phyloP scores from a whole-genome alignment of 495 filamentous ascomycete species.

The Monascus purpureus region DNA sequence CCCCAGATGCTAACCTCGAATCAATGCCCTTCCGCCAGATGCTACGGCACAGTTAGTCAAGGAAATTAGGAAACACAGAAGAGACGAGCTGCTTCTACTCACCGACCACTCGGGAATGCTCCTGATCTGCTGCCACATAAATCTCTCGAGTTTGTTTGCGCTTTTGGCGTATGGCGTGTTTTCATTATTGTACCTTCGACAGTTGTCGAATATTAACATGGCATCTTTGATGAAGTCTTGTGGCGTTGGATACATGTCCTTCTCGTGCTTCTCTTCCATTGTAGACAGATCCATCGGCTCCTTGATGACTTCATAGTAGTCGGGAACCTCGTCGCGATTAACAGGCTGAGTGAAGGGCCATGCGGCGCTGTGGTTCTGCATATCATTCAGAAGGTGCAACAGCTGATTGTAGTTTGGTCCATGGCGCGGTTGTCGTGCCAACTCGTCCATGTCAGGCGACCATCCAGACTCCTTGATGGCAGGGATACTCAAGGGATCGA shows the following conservation, averaged over 20 bases:
- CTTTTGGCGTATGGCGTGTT: constrained; percentile 90
- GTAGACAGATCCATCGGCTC: constrained; percentile 95
- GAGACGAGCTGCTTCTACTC: constrained; percentile 16
- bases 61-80: not conserved
- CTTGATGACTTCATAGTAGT: constrained; percentile 90
- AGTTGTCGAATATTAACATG: constrained; percentile 86
- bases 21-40: constrained; percentile 34
- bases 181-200: constrained; percentile 91
- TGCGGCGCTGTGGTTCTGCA: constrained; percentile 80
- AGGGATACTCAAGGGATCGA: constrained; percentile 69
- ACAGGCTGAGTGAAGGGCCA: constrained; percentile 96
- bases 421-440: constrained; percentile 91
- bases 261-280: constrained; percentile 92
- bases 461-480: constrained; percentile 84
- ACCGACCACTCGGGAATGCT: constrained; percentile 94
- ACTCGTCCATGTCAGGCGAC: constrained; percentile 94
- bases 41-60: constrained; percentile 16
- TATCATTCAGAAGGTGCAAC: constrained; percentile 80
- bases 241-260: constrained; percentile 77
- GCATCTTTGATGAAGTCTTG: constrained; percentile 93
- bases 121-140: constrained; percentile 87
- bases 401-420: constrained; percentile 93
- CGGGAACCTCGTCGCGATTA: constrained; percentile 84
- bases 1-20: not conserved
- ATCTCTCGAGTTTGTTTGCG: constrained; percentile 91